phyloP scores from a whole-genome alignment of 2,329 filamentous ascomycete species.

The Hypoxylon sp. region DNA sequence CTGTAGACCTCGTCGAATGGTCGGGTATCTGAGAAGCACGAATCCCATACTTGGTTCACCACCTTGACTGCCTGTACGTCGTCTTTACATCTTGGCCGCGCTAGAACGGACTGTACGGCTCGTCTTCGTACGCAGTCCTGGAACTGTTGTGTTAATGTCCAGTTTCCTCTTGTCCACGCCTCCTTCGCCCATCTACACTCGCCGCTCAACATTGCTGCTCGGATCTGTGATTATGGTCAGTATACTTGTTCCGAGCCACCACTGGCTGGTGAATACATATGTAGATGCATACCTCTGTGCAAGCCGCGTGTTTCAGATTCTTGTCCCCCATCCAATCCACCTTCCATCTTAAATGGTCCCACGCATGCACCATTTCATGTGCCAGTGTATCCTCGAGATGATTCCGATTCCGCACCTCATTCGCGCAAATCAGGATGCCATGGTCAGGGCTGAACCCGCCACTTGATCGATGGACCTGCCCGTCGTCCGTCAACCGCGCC shows the following conservation, averaged over 20 bases:
- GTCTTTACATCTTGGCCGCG: slow-evolving; percentile 84
- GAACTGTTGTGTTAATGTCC: slow-evolving; percentile 90
- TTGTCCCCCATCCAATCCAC: slow-evolving; percentile 81
- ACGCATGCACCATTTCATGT: slow-evolving; percentile 98
- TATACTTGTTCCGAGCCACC: neutral
- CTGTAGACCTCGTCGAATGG: slow-evolving; percentile 98
- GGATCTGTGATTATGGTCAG: slow-evolving; percentile 72
- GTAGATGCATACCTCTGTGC: slow-evolving; percentile 79
- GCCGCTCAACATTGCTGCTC: slow-evolving; percentile 91
- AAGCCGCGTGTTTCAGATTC: slow-evolving; percentile 89
- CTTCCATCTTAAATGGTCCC: slow-evolving; percentile 93
- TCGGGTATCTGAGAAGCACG: slow-evolving; percentile 92
- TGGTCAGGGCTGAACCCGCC: slow-evolving; percentile 90
- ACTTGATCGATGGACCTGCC: slow-evolving; percentile 73
- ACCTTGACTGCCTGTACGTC: slow-evolving; percentile 88
- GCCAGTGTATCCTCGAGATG: slow-evolving; percentile 94
- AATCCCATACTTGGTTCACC: slow-evolving; percentile 99
- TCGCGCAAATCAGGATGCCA: slow-evolving; percentile 93
- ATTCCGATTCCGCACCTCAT: slow-evolving; percentile 83
- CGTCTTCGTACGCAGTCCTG: slow-evolving; percentile 90
- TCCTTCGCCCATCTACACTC: slow-evolving; percentile 94
- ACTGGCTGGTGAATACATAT: neutral
- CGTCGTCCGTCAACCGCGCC: slow-evolving; percentile 68
- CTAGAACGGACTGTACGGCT: slow-evolving; percentile 84
- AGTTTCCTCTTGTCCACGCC: slow-evolving; percentile 87